These are phyloP conservation scores for Tricholoma hemisulphureum DNA, from an alignment of 768 basidiomycete genomes.

Conservation along the genomic window DNA sequence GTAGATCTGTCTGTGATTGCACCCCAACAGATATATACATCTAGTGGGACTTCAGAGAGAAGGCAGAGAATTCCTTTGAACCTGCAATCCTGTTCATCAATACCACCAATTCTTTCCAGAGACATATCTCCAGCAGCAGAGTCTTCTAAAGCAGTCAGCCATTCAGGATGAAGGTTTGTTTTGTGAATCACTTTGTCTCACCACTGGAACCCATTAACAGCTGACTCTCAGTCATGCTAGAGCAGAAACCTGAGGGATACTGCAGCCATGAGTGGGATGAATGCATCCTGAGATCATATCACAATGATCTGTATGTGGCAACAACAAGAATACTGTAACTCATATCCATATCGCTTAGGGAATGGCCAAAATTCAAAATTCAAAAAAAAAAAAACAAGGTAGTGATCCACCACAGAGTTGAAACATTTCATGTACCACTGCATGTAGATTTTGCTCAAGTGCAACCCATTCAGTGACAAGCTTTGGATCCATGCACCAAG, in stretches of 20 bases:
- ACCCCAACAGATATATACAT: not conserved
- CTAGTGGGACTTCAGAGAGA: not conserved
- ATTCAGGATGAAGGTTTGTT: too few relatives aligned
- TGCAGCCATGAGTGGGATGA: too few relatives aligned
- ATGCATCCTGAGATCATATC: too few relatives aligned
- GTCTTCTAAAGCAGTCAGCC: too few relatives aligned
- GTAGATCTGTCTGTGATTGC: not conserved
- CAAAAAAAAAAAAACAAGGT: too few relatives aligned
- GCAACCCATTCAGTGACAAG: not conserved
- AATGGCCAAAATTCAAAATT: too few relatives aligned
- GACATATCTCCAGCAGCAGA: too few relatives aligned
- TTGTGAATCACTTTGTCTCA: too few relatives aligned
- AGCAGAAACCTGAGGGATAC: not conserved
- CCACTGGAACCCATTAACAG: not conserved
- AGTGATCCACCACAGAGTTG: too few relatives aligned
- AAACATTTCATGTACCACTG: too few relatives aligned
- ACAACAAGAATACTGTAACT: not conserved
- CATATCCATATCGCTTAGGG: constrained; percentile 3
- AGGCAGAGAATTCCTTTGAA: not conserved
- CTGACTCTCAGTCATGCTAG: not conserved
- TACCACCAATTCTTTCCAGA: not conserved
- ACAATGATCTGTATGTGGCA: too few relatives aligned
- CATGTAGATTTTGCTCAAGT: constrained; percentile 3
- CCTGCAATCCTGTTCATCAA: not conserved
- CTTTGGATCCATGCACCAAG: not conserved